These are phyloP conservation scores for Geopyxis carbonaria DNA, from an alignment of 495 filamentous ascomycete species.

Conservation along the genomic window DNA sequence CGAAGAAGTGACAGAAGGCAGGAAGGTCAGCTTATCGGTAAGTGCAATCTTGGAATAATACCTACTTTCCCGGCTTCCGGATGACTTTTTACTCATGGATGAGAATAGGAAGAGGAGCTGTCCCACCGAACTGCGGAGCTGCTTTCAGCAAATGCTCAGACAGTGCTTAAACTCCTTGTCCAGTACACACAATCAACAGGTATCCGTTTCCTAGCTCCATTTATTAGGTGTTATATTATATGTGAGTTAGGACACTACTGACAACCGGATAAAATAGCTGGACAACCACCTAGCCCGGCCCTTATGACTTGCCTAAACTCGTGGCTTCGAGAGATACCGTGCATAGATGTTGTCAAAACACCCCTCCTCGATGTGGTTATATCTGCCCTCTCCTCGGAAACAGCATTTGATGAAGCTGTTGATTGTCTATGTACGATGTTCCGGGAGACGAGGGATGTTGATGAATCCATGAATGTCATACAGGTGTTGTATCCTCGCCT, in stretches of 20 bases:
- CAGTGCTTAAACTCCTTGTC: conserved; percentile 68
- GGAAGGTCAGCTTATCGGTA: conserved; percentile 97
- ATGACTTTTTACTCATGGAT: background rate
- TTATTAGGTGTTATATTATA: conserved; percentile 4
- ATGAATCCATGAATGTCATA: conserved; percentile 66
- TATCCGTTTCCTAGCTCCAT: conserved; percentile 20
- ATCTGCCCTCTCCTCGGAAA: conserved; percentile 52
- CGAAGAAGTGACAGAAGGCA: conserved; percentile 97
- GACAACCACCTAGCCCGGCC: conserved; percentile 59
- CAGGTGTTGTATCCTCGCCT: conserved; percentile 70
- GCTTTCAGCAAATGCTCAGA: conserved; percentile 70
- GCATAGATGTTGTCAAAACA: conserved; percentile 66
- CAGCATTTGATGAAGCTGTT: conserved; percentile 73
- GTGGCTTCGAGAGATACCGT: conserved; percentile 82
- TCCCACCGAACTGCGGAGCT: conserved; percentile 63
- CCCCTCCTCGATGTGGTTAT: conserved; percentile 68
- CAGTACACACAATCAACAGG: conserved; percentile 82
- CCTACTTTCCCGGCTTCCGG: no score
- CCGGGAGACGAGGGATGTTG: conserved; percentile 82
- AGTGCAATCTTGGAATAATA: conserved; percentile 30
- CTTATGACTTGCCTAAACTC: conserved; percentile 89
- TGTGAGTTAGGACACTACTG: background rate
- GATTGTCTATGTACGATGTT: conserved; percentile 87
- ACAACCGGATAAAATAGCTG: conserved; percentile 2
- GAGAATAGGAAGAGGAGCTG: conserved; percentile 78